A percentile compares a stretch with the other conserved stretches of the same genome.
phyloP scores from a whole-genome alignment of 352 stramenopile species.

The Globisporangium ultimum region DNA sequence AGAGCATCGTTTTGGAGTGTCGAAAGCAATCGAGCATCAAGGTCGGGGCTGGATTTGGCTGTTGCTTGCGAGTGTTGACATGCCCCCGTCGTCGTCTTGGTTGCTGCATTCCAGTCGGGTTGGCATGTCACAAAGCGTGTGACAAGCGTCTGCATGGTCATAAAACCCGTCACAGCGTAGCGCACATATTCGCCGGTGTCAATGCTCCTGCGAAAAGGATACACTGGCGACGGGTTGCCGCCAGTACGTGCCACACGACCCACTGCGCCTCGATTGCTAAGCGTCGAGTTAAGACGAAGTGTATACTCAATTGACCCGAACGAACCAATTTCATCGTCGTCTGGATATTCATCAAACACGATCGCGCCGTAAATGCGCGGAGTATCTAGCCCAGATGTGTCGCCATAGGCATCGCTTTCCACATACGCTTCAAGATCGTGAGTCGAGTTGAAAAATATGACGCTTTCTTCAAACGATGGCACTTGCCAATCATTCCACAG shows the following conservation, averaged over 20 bases:
- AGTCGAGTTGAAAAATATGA: constrained; percentile 56
- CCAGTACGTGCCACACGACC: too few species aligned
- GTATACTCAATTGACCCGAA: constrained; percentile 57
- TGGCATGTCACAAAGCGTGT: constrained; percentile 59
- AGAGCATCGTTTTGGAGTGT: constrained; percentile 41
- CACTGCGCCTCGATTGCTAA: neutral
- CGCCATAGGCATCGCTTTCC: too few species aligned
- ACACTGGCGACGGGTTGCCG: too few species aligned
- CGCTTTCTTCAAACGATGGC: constrained; percentile 53
- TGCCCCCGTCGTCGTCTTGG: constrained; percentile 30
- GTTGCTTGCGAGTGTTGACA: constrained; percentile 37
- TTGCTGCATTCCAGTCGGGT: constrained; percentile 37
- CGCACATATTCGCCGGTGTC: too few species aligned
- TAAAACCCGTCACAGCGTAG: constrained; percentile 49
- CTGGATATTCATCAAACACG: constrained; percentile 52
- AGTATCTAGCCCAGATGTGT: too few species aligned
- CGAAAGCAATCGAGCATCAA: constrained; percentile 33
- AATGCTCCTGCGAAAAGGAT: too few species aligned
- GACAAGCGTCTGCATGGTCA: constrained; percentile 65
- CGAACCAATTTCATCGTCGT: constrained; percentile 33
- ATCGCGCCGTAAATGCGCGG: constrained; percentile 57
- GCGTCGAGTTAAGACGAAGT: constrained; percentile 52
- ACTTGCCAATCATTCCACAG: constrained; percentile 4
- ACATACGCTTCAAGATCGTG: constrained; percentile 43
- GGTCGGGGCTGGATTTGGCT: constrained; percentile 19